Percentiles rank a stretch among this genome's conserved stretches.
These are phyloP conservation scores for Yamadazyma triangularis DNA, from an alignment of 1,139 yeast species.

Conservation along the genomic window DNA sequence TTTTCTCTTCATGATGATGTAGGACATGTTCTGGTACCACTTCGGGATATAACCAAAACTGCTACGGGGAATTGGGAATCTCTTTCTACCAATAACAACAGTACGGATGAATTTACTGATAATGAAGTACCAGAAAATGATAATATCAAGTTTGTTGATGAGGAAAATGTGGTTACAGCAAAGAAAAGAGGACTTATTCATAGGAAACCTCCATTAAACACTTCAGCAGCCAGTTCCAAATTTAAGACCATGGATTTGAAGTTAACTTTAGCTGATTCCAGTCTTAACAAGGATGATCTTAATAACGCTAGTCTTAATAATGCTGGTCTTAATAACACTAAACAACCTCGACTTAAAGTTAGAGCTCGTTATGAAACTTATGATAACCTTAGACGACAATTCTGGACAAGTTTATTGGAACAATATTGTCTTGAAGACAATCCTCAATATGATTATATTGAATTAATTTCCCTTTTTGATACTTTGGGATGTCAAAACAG, in stretches of 20 bases:
- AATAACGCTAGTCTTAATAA: slow-evolving; percentile 48
- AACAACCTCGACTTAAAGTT: slow-evolving; percentile 53
- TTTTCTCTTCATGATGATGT: slow-evolving; percentile 81
- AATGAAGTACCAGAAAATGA: slow-evolving; percentile 9
- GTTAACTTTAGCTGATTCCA: slow-evolving; percentile 28
- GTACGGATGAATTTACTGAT: slow-evolving; percentile 12
- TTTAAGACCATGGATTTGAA: slow-evolving; percentile 40
- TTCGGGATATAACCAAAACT: slow-evolving; percentile 39
- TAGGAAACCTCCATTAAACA: slow-evolving; percentile 22
- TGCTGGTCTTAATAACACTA: slow-evolving; percentile 30
- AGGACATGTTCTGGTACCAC: slow-evolving; percentile 55
- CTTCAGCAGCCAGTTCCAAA: slow-evolving; percentile 39
- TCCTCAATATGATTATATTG: slow-evolving; percentile 44
- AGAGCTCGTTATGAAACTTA: slow-evolving; percentile 70
- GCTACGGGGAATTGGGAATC: slow-evolving; percentile 12
- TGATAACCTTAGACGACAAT: slow-evolving; percentile 55
- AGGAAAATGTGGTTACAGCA: slow-evolving; percentile 27
- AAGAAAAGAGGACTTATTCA: slow-evolving; percentile 24
- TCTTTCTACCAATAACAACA: slow-evolving; percentile 4
- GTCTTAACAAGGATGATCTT: slow-evolving; percentile 32
- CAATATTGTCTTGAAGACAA: slow-evolving; percentile 41
- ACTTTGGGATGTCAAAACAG: slow-evolving; percentile 57
- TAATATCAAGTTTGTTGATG: slow-evolving; percentile 18
- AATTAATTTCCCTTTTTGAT: slow-evolving; percentile 55
- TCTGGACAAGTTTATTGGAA: slow-evolving; percentile 64